A percentile compares a stretch with the other conserved stretches of the same genome.
These are phyloP conservation scores for Melastoma candidum DNA, from an alignment of 441 rosid species.

Conservation along the genomic window DNA sequence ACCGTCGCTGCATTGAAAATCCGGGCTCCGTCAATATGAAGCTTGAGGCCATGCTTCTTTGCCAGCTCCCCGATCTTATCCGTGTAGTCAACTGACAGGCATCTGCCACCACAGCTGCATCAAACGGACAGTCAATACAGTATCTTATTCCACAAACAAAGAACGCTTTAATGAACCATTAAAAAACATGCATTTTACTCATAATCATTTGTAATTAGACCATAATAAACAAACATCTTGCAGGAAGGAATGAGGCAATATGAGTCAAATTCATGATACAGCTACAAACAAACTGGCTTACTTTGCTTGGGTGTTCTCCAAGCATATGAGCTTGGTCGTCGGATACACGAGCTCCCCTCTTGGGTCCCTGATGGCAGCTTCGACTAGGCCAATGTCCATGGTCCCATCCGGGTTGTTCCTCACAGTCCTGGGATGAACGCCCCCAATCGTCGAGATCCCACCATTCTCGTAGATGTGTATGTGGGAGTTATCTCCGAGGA, in stretches of 20 bases:
- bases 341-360: slow-evolving; percentile 65
- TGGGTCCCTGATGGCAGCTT: slow-evolving; percentile 68
- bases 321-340: slow-evolving; percentile 79
- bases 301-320: slow-evolving; percentile 94
- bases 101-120: slow-evolving; percentile 82
- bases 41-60: slow-evolving; percentile 73
- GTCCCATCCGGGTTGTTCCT: slow-evolving; percentile 81
- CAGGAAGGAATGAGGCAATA: neutral
- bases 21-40: slow-evolving; percentile 95
- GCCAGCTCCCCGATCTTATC: slow-evolving; percentile 74
- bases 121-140: slow-evolving; percentile 6
- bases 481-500: slow-evolving; percentile 78
- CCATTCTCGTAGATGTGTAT: slow-evolving; percentile 87
- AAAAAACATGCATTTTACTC: too few relatives aligned
- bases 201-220: too few relatives aligned
- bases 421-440: slow-evolving; percentile 85
- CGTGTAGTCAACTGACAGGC: slow-evolving; percentile 58
- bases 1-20: slow-evolving; percentile 83
- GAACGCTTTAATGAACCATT: too few relatives aligned
- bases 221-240: neutral
- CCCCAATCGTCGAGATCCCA: slow-evolving; percentile 77
- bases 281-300: slow-evolving; percentile 20
- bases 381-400: slow-evolving; percentile 58
- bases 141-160: too few relatives aligned
- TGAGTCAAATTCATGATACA: too few relatives aligned